Base-by-base conservation (phyloP, 2,329 filamentous ascomycete genomes). In the Penicillium verrucosum region DNA sequence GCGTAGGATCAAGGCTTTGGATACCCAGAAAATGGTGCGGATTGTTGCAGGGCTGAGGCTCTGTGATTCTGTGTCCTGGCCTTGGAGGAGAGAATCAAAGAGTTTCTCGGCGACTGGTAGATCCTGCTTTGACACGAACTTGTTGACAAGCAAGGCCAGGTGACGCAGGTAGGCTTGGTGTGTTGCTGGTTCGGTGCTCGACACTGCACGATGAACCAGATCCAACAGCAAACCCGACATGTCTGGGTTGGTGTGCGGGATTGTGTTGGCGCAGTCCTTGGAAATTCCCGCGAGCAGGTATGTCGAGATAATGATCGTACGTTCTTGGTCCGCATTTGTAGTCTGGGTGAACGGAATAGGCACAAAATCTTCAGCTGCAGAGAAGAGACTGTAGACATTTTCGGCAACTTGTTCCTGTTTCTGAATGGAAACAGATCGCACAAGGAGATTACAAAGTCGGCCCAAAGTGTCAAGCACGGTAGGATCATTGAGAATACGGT, bases 1-100 rank as follows among this genome's bases (percentile, higher is more conserved):
- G 7, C 85, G 81, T 12, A 87, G 74, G 21, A 85, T 71, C 0
- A 88, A 76, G 8, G 82, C 84, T 67, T 87, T 88, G 8, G 82
- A 73, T 38, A 86, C 74, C 64, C 85, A 84, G 69, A 88, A 87
- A 43, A 83, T 75, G 21, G 84, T 78, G 23, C 80, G 78, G 62
- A 86, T 80, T 32, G 73, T 75, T 51, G 75, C 70, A 6, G 75
- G 67, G 32, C 68, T 73, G 23, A 69, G 58, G 5, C 63, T 56
- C 67, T 63, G 51, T 14, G 62, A 51, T 37, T 66, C 52, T 37
- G 58, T 42, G 5, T 68, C 34, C 30, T 45, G 36, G 21, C 34
- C 4, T 25, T 56, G 60, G 29, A 76, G 65, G 18, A 77, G 64
- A 45, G 63, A 66, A 52, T 67, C 70, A 30, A 74, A 65, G 6